Evolutionary conservation across 2,329 filamentous ascomycete genomes (phyloP).

Genomic region (Paecilomyces variotii): DNA sequence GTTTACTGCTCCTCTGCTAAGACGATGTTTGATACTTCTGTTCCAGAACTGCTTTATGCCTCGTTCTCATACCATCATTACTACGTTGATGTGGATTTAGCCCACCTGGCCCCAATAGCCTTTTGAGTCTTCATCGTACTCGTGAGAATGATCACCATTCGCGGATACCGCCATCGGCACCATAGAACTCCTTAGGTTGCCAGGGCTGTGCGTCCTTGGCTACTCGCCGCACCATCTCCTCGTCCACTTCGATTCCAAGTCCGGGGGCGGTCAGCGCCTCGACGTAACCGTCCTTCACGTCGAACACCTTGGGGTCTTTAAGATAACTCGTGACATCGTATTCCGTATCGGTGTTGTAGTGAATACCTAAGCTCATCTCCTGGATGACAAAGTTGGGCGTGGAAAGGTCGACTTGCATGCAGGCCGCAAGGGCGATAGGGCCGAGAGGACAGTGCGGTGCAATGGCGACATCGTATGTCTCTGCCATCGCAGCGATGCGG

Average conservation of each 20-base stretch:
- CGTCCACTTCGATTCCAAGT: slow-evolving; percentile 63
- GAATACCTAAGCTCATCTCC: slow-evolving; percentile 72
- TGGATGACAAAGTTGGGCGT: slow-evolving; percentile 63
- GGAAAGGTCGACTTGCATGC: slow-evolving; percentile 56
- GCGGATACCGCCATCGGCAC: slow-evolving; percentile 57
- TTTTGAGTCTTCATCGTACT: background rate
- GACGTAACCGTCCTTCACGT: slow-evolving; percentile 59
- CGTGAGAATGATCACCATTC: slow-evolving; percentile 50
- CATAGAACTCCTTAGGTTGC: slow-evolving; percentile 59
- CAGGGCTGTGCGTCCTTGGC: slow-evolving; percentile 55
- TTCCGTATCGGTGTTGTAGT: slow-evolving; percentile 61
- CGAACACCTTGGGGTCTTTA: slow-evolving; percentile 56
- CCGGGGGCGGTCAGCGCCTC: slow-evolving; percentile 53
- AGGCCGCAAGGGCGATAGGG: slow-evolving; percentile 64
- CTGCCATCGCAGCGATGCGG: slow-evolving; percentile 62
- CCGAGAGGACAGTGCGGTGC: slow-evolving; percentile 69
- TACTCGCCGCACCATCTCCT: slow-evolving; percentile 56
- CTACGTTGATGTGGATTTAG: background rate
- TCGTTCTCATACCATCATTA: no score
- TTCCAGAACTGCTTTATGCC: no score
- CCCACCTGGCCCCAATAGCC: no score
- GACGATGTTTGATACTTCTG: no score
- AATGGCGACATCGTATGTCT: slow-evolving; percentile 65
- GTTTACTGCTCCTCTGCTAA: no score
- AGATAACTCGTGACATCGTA: slow-evolving; percentile 61